Evolutionary conservation across 1,139 yeast species (phyloP), one percentile per base, ranked within the genome.

Genomic region (Petasospora rhodanensis): DNA sequence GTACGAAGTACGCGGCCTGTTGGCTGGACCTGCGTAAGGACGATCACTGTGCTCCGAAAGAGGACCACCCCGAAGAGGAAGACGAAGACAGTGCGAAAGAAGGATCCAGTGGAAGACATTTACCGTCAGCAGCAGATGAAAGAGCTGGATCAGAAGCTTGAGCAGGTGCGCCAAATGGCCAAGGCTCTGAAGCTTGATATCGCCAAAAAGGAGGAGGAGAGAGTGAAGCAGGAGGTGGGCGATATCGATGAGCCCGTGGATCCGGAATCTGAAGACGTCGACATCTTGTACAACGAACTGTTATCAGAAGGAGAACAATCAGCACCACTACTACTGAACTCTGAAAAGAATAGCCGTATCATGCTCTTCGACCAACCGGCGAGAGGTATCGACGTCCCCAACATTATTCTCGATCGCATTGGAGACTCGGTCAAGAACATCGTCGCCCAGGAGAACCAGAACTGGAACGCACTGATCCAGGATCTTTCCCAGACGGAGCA

Each of bases 381-480:
- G n/a, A 32, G 24, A 14, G 51, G 53, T 40, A 45, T 49, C 4
- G 36, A 45, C 3, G 43, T 79, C 2, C 84, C 86, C 0, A 43
- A 45, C 0, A 41, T 61, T 0, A 58, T 80, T 6, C 46, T 60
- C 13, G 59, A 62, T 2, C 60, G 65, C 27, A 56, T 81, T 5
- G 76, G 76, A 0, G 64, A 71, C 23, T 58, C 77, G 0, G 56
- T 74, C 3, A 63, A 66, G 17, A 63, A 60, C 42, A 61, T 77
- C 27, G 64, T 73, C 3, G 46, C 55, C 2, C 62, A 69, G 24
- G 63, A 64, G 26, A 55, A 62, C 27, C 75, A 70, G 38, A 64
- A 77, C 47, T 81, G 89, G 87, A 57, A 61, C 13, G 56, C 69
- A 21, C 70, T 79, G 4, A 52, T 81, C 5, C 54, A 62, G 4